phyloP scores from a whole-genome alignment of 805 yeast species.

The Lipomyces spencermartinsiae region DNA sequence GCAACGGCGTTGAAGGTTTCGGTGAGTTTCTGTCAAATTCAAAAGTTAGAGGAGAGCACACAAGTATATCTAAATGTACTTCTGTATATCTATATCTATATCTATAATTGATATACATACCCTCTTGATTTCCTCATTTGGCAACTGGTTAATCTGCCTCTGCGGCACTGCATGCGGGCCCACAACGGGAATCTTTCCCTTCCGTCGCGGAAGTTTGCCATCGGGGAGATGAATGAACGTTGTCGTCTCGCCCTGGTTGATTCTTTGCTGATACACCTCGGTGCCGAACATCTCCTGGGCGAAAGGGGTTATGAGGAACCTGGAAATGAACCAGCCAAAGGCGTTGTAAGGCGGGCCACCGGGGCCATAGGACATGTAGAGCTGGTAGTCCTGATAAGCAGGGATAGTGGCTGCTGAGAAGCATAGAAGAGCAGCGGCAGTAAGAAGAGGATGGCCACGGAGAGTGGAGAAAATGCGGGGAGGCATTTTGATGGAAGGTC shows the following conservation, averaged over 20 bases:
- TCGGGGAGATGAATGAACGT: no score
- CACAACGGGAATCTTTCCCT: background rate
- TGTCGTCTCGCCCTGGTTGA: no score
- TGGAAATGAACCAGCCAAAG: background rate
- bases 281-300: background rate
- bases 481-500: no score
- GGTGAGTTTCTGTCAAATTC: background rate
- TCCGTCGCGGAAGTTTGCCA: background rate
- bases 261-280: background rate
- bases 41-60: no score
- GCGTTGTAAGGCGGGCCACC: background rate
- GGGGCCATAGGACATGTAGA: background rate
- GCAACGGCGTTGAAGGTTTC: background rate
- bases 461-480: no score
- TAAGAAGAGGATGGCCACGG: no score
- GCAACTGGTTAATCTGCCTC: background rate
- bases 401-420: no score
- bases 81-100: background rate
- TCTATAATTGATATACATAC: background rate
- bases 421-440: no score
- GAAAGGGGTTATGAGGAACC: background rate
- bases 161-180: slow-evolving; percentile 3
- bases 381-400: slow-evolving; percentile 2
- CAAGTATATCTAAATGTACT: background rate
- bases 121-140: background rate